Percentiles rank a stretch among this genome's conserved stretches.
Conservation (phyloP, 768 basidiomycete genomes). For the Hygrophoropsis aurantiaca region DNA sequence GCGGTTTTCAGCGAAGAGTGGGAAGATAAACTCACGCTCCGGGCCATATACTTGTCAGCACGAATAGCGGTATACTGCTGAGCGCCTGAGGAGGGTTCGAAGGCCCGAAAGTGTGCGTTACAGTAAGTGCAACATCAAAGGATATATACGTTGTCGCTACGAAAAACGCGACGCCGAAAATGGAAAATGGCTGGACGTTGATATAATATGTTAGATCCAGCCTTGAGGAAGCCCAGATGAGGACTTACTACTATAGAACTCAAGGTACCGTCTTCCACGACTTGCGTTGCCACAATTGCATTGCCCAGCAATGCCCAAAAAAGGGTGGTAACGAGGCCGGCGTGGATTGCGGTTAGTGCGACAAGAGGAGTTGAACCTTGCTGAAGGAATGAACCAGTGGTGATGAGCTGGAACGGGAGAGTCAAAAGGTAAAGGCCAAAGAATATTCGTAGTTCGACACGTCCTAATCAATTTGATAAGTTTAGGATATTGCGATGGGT, state of each 20-base stretch:
- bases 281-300: slow-evolving; percentile 78
- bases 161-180: slow-evolving; percentile 60
- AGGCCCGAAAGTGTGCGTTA: slow-evolving; percentile 61
- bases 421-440: slow-evolving; percentile 67
- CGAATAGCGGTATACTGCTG: slow-evolving; percentile 73
- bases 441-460: slow-evolving; percentile 70
- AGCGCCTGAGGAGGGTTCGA: slow-evolving; percentile 57
- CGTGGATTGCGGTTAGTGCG: slow-evolving; percentile 74
- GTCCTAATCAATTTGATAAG: slow-evolving; percentile 39
- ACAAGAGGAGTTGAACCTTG: slow-evolving; percentile 76
- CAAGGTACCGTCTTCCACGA: slow-evolving; percentile 89
- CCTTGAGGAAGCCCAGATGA: slow-evolving; percentile 2
- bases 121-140: slow-evolving; percentile 73
- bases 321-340: slow-evolving; percentile 69
- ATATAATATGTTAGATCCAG: background rate
- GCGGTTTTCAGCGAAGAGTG: background rate
- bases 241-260: slow-evolving; percentile 62
- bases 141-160: slow-evolving; percentile 79
- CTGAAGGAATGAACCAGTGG: slow-evolving; percentile 73
- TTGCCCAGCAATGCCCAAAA: slow-evolving; percentile 83
- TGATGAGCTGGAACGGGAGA: slow-evolving; percentile 77
- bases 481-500: slow-evolving; percentile 2
- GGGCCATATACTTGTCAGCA: slow-evolving; percentile 80
- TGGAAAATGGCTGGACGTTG: slow-evolving; percentile 55
- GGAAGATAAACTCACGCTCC: slow-evolving; percentile 50